Evolutionary conservation across 768 basidiomycete genomes (phyloP), one percentile per base, ranked within the genome.

Genomic region (Thelephora ganbajun): DNA sequence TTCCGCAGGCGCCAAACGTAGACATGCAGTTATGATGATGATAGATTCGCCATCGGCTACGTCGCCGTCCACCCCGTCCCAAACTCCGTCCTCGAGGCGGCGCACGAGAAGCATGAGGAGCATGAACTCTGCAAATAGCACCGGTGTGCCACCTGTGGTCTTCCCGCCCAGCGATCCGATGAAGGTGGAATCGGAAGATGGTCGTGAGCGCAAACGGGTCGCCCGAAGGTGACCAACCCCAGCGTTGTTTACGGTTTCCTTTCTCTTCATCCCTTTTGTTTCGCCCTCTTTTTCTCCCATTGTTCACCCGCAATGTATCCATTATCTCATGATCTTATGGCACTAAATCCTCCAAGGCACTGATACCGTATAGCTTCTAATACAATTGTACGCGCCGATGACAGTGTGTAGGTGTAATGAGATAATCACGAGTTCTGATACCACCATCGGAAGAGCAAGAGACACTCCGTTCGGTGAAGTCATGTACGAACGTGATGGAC

Each of bases 11-110:
- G 69, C 75, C 1, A 88, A 88, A 61, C 77, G 86, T 6, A 73
- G 85, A 33, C 82, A 88, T 54, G 80, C 82, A 0, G 72, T 82
- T 56, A 83, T 86, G 79, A 79, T 83, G 73, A 75, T 80, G 71
- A 70, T 82, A 2, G 83, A 85, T 53, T 66, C 79, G 0, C 72
- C 4, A 62, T 69, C 12, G 58, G 67, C 14, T 63, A 63, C 33
- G 57, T 48, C 48, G 46, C 57, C 37, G 56, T 30, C 36, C 9
- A 30, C 58, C 42, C 59, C 42, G 46, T 52, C 54, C 36, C 56
- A 35, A 45, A 51, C 51, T 35, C 59, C 61, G 6, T 63, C 57
- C 33, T 63, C 63, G 19, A 16, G 76, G 48, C 66, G 81, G 48
- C 69, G 82, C 42, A 83, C 77, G 4, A 62, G 79, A 35, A 80